These are phyloP conservation scores for Fusarium metavorans DNA, from an alignment of 2,329 filamentous ascomycete species.

Conservation along the genomic window DNA sequence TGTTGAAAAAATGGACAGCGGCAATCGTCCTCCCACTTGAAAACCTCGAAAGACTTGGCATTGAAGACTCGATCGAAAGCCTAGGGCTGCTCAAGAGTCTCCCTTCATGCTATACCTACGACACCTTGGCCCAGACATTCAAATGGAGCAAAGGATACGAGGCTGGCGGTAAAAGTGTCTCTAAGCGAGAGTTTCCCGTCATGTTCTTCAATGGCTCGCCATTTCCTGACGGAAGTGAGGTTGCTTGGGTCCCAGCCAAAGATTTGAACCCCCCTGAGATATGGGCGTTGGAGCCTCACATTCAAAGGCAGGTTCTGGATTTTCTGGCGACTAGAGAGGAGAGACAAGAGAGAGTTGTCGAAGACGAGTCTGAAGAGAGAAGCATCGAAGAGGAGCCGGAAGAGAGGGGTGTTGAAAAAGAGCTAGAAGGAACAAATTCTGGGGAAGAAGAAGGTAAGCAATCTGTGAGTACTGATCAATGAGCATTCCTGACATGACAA, in stretches of 20 bases:
- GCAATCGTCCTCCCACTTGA: conserved; percentile 21
- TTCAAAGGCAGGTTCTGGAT: conserved; percentile 11
- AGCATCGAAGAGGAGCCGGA: not conserved
- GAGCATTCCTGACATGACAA: not conserved
- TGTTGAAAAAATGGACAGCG: conserved; percentile 18
- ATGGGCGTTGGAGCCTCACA: not conserved
- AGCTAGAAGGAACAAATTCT: not conserved
- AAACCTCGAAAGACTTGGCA: conserved; percentile 7
- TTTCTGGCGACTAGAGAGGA: not conserved
- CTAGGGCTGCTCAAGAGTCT: conserved; percentile 15
- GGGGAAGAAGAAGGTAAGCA: not conserved
- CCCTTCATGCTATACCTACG: conserved; percentile 27
- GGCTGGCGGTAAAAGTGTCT: not conserved
- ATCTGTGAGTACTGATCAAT: not conserved
- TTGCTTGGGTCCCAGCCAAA: conserved; percentile 25
- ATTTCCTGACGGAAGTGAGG: conserved; percentile 18
- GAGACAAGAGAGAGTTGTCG: not conserved
- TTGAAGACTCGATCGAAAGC: conserved; percentile 4
- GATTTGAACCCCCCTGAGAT: conserved; percentile 8
- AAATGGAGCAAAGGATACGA: conserved; percentile 25
- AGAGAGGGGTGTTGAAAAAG: not conserved
- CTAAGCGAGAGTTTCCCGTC: conserved; percentile 28
- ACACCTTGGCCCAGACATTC: conserved; percentile 10
- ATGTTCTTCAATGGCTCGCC: conserved; percentile 34
- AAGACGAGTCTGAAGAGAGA: not conserved